Base-by-base conservation (phyloP, 2,329 filamentous ascomycete species). In the Macrophomina phaseolina region DNA sequence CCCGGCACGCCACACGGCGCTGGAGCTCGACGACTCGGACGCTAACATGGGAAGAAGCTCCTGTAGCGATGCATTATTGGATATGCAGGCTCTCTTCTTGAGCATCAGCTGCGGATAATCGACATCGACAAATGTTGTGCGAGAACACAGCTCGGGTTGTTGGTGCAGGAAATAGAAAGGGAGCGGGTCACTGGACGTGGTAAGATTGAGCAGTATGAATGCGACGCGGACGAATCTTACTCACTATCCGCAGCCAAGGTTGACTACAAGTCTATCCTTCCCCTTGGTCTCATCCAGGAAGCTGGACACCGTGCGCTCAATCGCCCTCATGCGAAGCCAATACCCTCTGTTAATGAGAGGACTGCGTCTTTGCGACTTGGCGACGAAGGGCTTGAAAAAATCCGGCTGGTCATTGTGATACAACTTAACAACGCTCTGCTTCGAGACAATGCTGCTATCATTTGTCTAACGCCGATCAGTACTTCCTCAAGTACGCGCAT, bases 271-370 rank as follows among this genome's bases (percentile, higher is more conserved):
- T 76, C 93, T 96, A 46, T 79, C 79, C 69, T 86, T 89, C 38
- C 82, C 82, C 18, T 81, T 79, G 7, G 83, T 74, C 65, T 82
- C 81, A 67, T 84, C 79, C n/a, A 97, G 82, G 71, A 97, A 97
- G n/a, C 85, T 82, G 23, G 85, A 85, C 18, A 97, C 89, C 5
- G 89, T 84, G 68, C 89, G 84, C 74, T 96, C 92, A 67, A 97
- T 89, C 16, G 91, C 90, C 75, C 91, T 90, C 82, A 97, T 90
- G 36, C 93, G 88, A 45, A 97, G 81, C 87, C 92, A 93, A 74
- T 97, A 97, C 58, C 93, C 92, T 53, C 94, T 87, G 77, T 97
- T 97, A 74, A 97, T 95, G 62, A 97, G 83, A 1, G 94, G 93
- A n/a, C 92, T 89, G 56, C 94, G 85, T 68, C 93, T 85, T 77